Evolutionary conservation across 768 basidiomycete species (phyloP), one percentile per base, ranked within the genome.

Genomic region (Paxillus involutus): DNA sequence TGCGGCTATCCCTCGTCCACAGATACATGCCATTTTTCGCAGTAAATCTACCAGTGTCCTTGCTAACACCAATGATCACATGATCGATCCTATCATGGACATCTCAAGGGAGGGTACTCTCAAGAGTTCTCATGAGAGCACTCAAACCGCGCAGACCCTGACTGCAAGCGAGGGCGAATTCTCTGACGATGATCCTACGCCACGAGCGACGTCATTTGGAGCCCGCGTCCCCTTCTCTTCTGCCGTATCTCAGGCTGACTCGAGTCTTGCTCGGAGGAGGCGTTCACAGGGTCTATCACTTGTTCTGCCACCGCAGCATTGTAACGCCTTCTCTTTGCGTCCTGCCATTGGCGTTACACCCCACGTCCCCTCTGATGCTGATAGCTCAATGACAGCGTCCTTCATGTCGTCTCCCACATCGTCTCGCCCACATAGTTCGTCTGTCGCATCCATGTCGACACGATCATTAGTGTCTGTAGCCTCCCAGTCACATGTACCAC

Each of bases 111-210:
- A 41, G 16, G n/a, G 13, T 11, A 17, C 39, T 16, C 41, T 39
- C 43, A 48, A 45, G 11, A 30, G 43, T 3, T 57, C 59, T 24
- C 56, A 49, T 4, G 52, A 45, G 40, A n/a, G 39, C 4, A 46
- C 54, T 5, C 50, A 55, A 8, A 36, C 49, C n/a, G 50, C 58
- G n/a, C 47, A 40, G 8, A 48, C 60, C 16, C 39, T 57, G 44
- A 37, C 47, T 33, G 14, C 14, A 19, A 51, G 43, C 26, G 60
- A 56, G 36, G n/a, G 24, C 4, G 47, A 47, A 26, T 43, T 47
- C 5, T 49, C 29, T 10, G 61, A 65, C 9, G 55, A 69, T n/a
- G 57, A 69, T 49, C 64, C 56, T 14, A 71, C 70, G 9, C 68
- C 69, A 3, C 57, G 59, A 12, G 57, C 59, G 13, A 36, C 57